These are phyloP conservation scores for Arabidopsis hybrid DNA, from an alignment of 441 rosid genomes.

Conservation along the genomic window DNA sequence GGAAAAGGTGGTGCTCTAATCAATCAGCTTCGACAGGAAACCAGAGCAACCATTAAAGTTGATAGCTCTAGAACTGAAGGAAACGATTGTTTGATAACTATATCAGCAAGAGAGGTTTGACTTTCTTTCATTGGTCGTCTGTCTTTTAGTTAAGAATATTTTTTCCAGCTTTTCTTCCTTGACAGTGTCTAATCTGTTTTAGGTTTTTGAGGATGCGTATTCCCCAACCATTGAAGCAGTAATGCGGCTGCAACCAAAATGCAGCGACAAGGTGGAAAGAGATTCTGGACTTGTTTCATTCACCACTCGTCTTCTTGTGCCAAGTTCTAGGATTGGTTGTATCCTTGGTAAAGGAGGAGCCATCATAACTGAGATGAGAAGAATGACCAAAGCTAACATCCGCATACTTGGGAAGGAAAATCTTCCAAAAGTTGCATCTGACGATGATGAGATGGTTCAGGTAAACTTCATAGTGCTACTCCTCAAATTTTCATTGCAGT, in stretches of 20 bases:
- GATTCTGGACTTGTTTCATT: constrained; percentile 87
- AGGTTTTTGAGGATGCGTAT: constrained; percentile 81
- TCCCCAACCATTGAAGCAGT: constrained; percentile 96
- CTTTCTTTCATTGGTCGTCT: constrained; percentile 12
- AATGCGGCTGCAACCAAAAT: constrained; percentile 84
- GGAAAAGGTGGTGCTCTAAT: constrained; percentile 92
- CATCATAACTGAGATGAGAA: constrained; percentile 91
- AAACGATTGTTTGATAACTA: constrained; percentile 82
- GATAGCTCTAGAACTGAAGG: constrained; percentile 83
- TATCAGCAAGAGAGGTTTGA: constrained; percentile 86
- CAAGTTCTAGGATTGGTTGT: constrained; percentile 94
- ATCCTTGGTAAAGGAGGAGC: constrained; percentile 96
- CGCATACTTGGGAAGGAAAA: constrained; percentile 87
- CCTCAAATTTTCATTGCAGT: constrained; percentile 17
- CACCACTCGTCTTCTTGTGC: constrained; percentile 93
- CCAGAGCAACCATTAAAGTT: constrained; percentile 83
- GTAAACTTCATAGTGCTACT: constrained; percentile 48
- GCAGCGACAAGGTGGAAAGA: constrained; percentile 92
- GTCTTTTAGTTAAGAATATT: constrained; percentile 15
- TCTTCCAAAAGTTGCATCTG: constrained; percentile 91
- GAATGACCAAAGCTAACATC: constrained; percentile 84
- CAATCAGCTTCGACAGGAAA: constrained; percentile 90
- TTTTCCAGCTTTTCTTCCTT: constrained; percentile 25
- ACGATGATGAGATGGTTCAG: constrained; percentile 98
- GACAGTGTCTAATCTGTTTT: constrained; percentile 32